Percentiles rank a stretch among this genome's conserved stretches.
Conservation (phyloP, 106 monocot genomes). For the Acorus calamus region DNA sequence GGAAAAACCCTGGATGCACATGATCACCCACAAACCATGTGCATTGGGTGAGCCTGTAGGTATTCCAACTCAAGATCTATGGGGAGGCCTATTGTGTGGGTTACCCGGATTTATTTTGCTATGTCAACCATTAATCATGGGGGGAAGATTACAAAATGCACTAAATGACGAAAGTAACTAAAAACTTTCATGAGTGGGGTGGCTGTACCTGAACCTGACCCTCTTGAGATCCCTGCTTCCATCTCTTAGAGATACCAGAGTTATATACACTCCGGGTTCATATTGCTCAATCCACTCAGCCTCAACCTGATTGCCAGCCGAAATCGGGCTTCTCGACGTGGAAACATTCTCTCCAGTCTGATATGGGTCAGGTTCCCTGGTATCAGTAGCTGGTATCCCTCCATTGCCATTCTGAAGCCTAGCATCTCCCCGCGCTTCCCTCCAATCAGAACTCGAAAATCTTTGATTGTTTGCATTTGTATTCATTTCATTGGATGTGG, state of each 20-base stretch:
- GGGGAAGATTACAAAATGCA: no score
- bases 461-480: background rate
- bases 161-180: no score
- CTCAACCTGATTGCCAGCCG: slow-evolving; percentile 19
- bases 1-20: no score
- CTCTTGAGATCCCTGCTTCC: slow-evolving; percentile 32
- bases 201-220: slow-evolving; percentile 27
- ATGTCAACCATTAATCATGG: no score
- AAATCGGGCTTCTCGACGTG: slow-evolving; percentile 1
- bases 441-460: background rate
- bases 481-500: background rate
- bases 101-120: no score
- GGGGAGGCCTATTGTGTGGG: no score
- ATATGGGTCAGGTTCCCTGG: slow-evolving; percentile 1
- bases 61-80: no score
- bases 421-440: background rate
- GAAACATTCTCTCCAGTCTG: slow-evolving; percentile 2
- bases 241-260: slow-evolving; percentile 17
- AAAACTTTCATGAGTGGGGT: no score
- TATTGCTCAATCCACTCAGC: slow-evolving; percentile 31
- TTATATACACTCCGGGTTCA: slow-evolving; percentile 29
- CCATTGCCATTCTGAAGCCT: background rate
- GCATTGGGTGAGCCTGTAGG: no score
- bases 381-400: background rate
- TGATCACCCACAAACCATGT: no score